Conservation (phyloP, 108 stramenopile genomes). For the Nitzschia sp. region DNA sequence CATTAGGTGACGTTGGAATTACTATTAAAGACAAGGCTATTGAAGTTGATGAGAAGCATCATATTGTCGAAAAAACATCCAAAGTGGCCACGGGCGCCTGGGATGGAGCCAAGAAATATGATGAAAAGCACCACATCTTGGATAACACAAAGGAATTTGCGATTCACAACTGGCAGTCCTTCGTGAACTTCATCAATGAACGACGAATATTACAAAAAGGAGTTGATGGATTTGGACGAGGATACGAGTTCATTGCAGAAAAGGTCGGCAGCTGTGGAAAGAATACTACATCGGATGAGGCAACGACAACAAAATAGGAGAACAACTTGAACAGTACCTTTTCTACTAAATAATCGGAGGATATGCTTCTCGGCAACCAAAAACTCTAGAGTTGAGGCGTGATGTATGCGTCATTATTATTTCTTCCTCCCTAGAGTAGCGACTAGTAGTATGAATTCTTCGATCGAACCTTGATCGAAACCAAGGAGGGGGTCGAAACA, state of each 20-base stretch:
- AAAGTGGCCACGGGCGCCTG: constrained; percentile 23
- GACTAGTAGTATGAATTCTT: no score
- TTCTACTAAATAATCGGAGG: no score
- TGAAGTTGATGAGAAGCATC: constrained; percentile 57
- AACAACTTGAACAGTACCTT: no score
- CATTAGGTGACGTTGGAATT: constrained; percentile 43
- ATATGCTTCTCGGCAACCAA: no score
- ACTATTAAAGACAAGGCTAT: constrained; percentile 31
- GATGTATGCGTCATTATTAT: no score
- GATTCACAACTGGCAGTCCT: constrained; percentile 4
- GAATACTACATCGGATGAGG: neutral
- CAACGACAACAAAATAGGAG: neutral
- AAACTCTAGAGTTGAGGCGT: no score
- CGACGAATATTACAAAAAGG: constrained; percentile 32
- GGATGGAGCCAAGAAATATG: constrained; percentile 47
- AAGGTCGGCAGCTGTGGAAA: neutral
- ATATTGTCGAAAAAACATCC: constrained; percentile 52
- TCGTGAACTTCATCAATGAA: constrained; percentile 7
- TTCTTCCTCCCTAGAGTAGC: no score
- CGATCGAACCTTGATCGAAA: no score
- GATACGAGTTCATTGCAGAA: constrained; percentile 25
- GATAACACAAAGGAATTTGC: constrained; percentile 32
- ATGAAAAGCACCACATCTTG: constrained; percentile 55
- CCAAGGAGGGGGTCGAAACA: no score
- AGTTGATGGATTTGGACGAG: constrained; percentile 26